phyloP scores from a whole-genome alignment of 345 rosid genomes.

The Carallia brachiata region DNA sequence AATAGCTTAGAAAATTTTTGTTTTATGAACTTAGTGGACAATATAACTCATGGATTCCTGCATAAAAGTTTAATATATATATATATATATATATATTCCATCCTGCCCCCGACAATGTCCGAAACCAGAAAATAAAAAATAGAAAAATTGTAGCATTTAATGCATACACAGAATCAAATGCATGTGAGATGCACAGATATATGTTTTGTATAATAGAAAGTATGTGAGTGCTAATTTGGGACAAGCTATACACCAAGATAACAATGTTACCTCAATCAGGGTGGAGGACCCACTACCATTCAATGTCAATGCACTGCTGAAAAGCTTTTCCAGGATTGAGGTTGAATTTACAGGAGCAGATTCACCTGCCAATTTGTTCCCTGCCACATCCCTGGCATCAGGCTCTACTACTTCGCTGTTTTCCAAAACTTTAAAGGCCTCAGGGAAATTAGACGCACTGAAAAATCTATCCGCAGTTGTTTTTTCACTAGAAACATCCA shows the following conservation, averaged over 20 bases:
- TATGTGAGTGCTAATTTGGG: not conserved
- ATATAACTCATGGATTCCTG: no score
- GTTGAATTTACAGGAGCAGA: conserved; percentile 39
- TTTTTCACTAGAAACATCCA: conserved; percentile 38
- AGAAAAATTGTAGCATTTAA: no score
- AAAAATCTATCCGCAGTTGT: conserved; percentile 24
- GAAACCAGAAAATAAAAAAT: no score
- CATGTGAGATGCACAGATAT: no score
- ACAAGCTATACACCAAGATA: not conserved
- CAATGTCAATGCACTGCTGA: conserved; percentile 53
- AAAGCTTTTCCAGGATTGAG: conserved; percentile 78
- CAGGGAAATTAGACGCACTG: conserved; percentile 39
- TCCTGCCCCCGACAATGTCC: no score
- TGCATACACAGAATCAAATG: no score
- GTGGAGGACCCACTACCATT: conserved; percentile 44
- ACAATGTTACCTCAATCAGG: conserved; percentile 43
- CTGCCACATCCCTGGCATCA: conserved; percentile 35
- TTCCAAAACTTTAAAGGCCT: conserved; percentile 34
- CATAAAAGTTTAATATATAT: no score
- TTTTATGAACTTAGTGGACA: no score
- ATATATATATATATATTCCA: no score
- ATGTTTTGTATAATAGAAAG: no score
- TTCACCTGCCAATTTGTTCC: conserved; percentile 37
- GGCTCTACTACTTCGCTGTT: conserved; percentile 38
- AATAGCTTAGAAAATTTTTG: no score